Evolutionary conservation across 2,329 filamentous ascomycete genomes (phyloP).

Genomic region (Dactylellina cionopaga): DNA sequence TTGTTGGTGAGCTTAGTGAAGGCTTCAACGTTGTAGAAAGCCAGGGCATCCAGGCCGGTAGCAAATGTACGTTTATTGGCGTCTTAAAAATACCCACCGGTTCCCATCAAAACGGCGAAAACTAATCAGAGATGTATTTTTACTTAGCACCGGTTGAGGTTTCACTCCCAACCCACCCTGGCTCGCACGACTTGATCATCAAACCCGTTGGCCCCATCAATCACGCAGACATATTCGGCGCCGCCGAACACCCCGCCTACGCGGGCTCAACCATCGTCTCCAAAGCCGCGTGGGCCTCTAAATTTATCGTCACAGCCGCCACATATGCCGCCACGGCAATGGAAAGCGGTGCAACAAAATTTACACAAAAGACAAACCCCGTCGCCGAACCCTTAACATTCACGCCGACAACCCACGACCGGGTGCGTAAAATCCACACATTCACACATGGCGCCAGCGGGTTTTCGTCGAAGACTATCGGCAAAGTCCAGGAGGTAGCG

Average conservation of each 20-base stretch:
- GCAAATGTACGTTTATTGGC: conserved; percentile 75
- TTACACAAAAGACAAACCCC: conserved; percentile 82
- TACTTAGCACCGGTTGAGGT: conserved; percentile 79
- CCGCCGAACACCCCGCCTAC: conserved; percentile 89
- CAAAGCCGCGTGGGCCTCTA: conserved; percentile 85
- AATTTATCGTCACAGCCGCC: conserved; percentile 88
- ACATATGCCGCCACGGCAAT: conserved; percentile 80
- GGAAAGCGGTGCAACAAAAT: conserved; percentile 79
- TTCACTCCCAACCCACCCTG: conserved; percentile 73
- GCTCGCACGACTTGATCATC: conserved; percentile 72
- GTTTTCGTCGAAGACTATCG: conserved; percentile 85
- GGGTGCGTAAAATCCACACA: conserved; percentile 88
- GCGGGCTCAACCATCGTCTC: conserved; percentile 85
- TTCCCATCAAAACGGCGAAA: background rate
- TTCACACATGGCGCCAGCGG: conserved; percentile 81
- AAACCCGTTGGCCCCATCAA: conserved; percentile 69
- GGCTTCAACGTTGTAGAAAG: conserved; percentile 84
- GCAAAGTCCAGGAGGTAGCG: conserved; percentile 81
- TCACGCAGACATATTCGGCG: conserved; percentile 73
- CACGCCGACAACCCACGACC: conserved; percentile 81
- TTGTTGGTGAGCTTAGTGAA: conserved; percentile 89
- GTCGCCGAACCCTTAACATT: conserved; percentile 85
- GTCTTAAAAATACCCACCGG: conserved; percentile 1
- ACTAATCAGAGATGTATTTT: background rate
- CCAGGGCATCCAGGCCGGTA: conserved; percentile 79